phyloP scores from a whole-genome alignment of 2,329 filamentous ascomycete genomes.

The Fusarium nematophilum region DNA sequence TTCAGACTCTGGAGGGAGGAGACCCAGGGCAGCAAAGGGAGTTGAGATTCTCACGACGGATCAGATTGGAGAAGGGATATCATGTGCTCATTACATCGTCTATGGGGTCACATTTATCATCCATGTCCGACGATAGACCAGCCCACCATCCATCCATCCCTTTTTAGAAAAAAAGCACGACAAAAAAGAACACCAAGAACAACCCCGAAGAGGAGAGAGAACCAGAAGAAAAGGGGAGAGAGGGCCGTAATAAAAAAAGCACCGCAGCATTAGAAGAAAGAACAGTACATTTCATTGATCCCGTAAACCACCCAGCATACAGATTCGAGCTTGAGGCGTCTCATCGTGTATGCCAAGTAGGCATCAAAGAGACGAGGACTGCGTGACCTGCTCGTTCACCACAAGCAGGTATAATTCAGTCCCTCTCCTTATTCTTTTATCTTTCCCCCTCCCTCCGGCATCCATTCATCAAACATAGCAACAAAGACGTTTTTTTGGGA shows the following conservation, averaged over 20 bases:
- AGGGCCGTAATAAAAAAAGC: background rate
- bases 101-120: constrained; percentile 25
- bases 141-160: background rate
- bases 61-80: constrained; percentile 16
- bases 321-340: constrained; percentile 30
- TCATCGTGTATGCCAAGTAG: constrained; percentile 29
- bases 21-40: background rate
- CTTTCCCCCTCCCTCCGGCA: constrained; percentile 4
- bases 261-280: constrained; percentile 17
- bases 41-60: background rate
- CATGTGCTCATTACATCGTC: constrained; percentile 36
- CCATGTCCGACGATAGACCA: constrained; percentile 13
- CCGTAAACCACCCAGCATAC: constrained; percentile 44
- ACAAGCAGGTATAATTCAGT: constrained; percentile 26
- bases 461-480: constrained; percentile 21
- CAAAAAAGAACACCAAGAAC: constrained; percentile 13
- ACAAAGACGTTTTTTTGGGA: constrained; percentile 35
- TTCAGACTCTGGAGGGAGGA: constrained; percentile 45
- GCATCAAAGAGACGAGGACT: constrained; percentile 21
- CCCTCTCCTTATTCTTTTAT: constrained; percentile 14
- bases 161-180: background rate
- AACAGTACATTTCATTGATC: constrained; percentile 44
- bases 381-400: constrained; percentile 8
- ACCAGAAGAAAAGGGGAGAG: background rate
- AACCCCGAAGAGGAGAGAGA: no score